Conservation (phyloP, 805 yeast genomes). For the Kregervanrija delftensis region DNA sequence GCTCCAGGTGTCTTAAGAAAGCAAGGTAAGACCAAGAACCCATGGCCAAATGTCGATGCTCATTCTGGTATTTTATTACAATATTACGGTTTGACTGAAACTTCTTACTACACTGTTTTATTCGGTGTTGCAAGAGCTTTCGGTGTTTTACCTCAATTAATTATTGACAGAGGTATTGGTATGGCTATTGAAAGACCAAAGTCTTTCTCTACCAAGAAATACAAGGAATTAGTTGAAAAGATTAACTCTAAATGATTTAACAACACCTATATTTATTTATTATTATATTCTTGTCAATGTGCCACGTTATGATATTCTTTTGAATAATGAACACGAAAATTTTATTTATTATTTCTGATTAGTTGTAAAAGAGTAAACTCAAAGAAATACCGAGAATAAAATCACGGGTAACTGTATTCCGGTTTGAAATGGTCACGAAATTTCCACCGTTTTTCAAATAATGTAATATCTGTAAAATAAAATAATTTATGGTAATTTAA, state of each 20-base stretch:
- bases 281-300: too few species aligned
- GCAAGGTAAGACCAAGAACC: slow-evolving; percentile 89
- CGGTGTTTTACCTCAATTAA: slow-evolving; percentile 81
- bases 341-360: too few species aligned
- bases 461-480: too few species aligned
- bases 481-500: too few species aligned
- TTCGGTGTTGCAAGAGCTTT: slow-evolving; percentile 85
- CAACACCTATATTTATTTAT: too few species aligned
- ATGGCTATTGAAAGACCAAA: slow-evolving; percentile 84
- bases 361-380: too few species aligned
- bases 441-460: too few species aligned
- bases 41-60: slow-evolving; percentile 90
- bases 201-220: slow-evolving; percentile 90
- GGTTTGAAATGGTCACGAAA: too few species aligned
- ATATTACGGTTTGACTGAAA: slow-evolving; percentile 79
- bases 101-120: slow-evolving; percentile 76
- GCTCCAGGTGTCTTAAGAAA: slow-evolving; percentile 75
- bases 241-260: slow-evolving; percentile 6
- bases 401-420: too few species aligned
- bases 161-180: slow-evolving; percentile 79
- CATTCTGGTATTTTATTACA: slow-evolving; percentile 82
- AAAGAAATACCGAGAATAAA: too few species aligned
- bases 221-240: slow-evolving; percentile 64
- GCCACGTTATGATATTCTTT: too few species aligned
- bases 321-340: too few species aligned